Evolutionary conservation across 306 rosid species (phyloP).

Genomic region (Prunus fruticosa): DNA sequence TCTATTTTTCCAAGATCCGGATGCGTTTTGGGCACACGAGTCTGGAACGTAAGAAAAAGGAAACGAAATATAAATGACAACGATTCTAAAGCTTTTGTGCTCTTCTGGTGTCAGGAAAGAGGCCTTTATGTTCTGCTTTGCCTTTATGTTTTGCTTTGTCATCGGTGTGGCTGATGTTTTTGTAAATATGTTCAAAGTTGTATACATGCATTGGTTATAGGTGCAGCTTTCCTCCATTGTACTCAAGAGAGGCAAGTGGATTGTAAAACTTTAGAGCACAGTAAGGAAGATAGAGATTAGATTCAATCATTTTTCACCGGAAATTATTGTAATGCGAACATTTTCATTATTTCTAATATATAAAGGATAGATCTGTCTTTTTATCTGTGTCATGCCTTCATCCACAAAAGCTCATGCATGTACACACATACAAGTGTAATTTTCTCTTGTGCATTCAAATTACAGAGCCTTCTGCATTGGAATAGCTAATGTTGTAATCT

Average conservation of each 20-base stretch:
- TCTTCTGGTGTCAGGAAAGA: conserved; percentile 12
- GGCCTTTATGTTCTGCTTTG: conserved; percentile 25
- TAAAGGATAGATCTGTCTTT: no score
- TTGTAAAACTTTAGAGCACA: neutral
- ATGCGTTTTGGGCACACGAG: conserved; percentile 94
- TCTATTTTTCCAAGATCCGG: conserved; percentile 83
- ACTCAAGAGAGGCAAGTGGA: neutral
- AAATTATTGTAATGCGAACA: no score
- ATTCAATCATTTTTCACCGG: neutral
- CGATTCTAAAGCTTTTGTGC: conserved; percentile 15
- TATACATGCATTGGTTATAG: neutral
- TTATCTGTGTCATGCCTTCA: no score
- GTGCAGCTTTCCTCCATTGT: neutral
- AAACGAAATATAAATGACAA: neutral
- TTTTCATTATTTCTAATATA: no score
- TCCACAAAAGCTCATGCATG: no score
- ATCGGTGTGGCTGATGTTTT: conserved; percentile 15
- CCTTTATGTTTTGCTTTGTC: conserved; percentile 19
- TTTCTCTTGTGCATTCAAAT: no score
- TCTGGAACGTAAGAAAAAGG: conserved; percentile 37
- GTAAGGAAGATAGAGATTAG: neutral
- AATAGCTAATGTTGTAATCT: no score
- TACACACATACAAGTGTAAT: no score
- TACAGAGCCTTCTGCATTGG: no score
- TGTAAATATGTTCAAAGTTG: conserved; percentile 4